Evolutionary conservation across 1,139 yeast genomes (phyloP), one percentile per base, ranked within the genome.

Genomic region (Taphrina wiesneri): DNA sequence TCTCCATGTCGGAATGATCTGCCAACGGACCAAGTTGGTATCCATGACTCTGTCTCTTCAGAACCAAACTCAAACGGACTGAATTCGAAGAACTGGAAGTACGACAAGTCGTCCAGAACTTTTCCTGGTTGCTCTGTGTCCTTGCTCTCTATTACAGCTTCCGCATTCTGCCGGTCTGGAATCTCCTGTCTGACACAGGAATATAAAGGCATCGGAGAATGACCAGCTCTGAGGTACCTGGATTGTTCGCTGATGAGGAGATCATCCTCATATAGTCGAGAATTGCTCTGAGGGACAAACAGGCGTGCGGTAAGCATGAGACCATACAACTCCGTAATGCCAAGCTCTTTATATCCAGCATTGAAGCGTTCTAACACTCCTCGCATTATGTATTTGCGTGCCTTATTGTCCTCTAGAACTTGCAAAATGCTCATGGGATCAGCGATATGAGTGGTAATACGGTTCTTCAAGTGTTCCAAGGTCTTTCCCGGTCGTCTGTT

Each of bases 21-120:
- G 17, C 73, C 73, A 28, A 70, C 57, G 19, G 71, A 45, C 71
- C 72, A 71, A 1, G 72, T 70, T 6, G 73, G 73, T 13, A 71
- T 70, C 73, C 73, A 71, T 28, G 70, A 70, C 11, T 63, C 63
- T 4, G 68, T 34, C 51, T 71, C 73, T 63, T 71, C 73, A 21
- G 68, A 69, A 30, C 73, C 73, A 19, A 69, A 67, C 60, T 71
- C 73, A 54, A 69, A 71, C 23, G 73, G 73, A 7, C 71, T 69
- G 28, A 71, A 53, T 57, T 71, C 73, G 52, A 71, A 71, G 69
- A 71, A 71, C 52, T 71, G 72, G 46, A 71, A 71, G 65, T 69
- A 70, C n/a, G 67, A 64, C 41, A n/a, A 21, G 34, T 26, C 26
- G 39, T 41, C 59, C 9, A 32, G 36, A 7, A 17, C 23, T 9